Evolutionary conservation across 495 filamentous ascomycete genomes (phyloP).

Genomic region (Aspergillus incahuasiensis): DNA sequence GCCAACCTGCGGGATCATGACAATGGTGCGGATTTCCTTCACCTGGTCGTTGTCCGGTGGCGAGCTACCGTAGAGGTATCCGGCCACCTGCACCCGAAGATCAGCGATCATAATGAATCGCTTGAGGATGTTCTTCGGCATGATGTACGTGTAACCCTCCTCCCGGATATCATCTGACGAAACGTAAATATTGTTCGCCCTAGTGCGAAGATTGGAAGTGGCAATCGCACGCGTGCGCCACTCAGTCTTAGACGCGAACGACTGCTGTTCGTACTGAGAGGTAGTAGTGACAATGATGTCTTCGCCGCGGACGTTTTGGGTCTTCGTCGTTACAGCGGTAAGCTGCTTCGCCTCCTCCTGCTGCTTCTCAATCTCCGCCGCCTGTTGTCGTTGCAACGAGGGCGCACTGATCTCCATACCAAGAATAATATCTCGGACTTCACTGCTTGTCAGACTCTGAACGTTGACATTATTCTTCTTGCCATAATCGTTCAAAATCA

Average conservation of each 20-base stretch:
- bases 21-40: slow-evolving; percentile 93
- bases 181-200: slow-evolving; percentile 98
- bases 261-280: slow-evolving; percentile 93
- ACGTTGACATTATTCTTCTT: slow-evolving; percentile 99
- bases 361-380: slow-evolving; percentile 98
- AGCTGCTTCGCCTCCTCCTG: slow-evolving; percentile 94
- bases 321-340: slow-evolving; percentile 97
- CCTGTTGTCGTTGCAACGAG: slow-evolving; percentile 97
- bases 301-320: slow-evolving; percentile 95
- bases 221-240: slow-evolving; percentile 97
- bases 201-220: slow-evolving; percentile 89
- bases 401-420: slow-evolving; percentile 99
- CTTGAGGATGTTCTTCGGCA: slow-evolving; percentile 99
- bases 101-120: slow-evolving; percentile 98
- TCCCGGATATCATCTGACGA: slow-evolving; percentile 86
- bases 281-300: slow-evolving; percentile 98
- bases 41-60: slow-evolving; percentile 92
- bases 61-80: slow-evolving; percentile 90
- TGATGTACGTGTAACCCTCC: slow-evolving; percentile 86
- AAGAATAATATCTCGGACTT: slow-evolving; percentile 97
- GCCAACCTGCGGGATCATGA: slow-evolving; percentile 96
- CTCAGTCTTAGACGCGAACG: slow-evolving; percentile 97
- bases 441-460: slow-evolving; percentile 89
- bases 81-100: slow-evolving; percentile 92
- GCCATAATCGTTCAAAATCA: slow-evolving; percentile 97